Evolutionary conservation across 2,329 filamentous ascomycete genomes (phyloP).

Genomic region (Metarhizium sp.): DNA sequence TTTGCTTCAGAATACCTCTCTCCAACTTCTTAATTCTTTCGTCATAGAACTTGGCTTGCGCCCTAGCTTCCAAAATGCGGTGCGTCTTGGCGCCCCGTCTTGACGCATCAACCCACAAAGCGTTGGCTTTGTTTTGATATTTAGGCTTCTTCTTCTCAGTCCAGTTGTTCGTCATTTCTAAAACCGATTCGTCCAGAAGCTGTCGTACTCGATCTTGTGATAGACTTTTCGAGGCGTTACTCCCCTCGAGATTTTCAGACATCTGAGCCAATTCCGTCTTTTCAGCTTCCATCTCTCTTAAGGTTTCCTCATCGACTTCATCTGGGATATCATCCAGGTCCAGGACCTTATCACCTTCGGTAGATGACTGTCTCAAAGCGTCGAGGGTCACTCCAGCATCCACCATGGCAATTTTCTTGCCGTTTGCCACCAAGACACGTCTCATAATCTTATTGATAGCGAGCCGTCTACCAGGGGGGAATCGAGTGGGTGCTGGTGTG

Average conservation of each 20-base stretch:
- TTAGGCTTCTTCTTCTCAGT: slow-evolving; percentile 45
- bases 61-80: slow-evolving; percentile 35
- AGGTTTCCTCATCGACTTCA: slow-evolving; percentile 43
- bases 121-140: slow-evolving; percentile 45
- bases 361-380: slow-evolving; percentile 5
- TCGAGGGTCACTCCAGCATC: not conserved
- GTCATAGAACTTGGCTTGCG: slow-evolving; percentile 31
- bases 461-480: slow-evolving; percentile 33
- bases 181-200: slow-evolving; percentile 45
- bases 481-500: slow-evolving; percentile 12
- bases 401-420: slow-evolving; percentile 4
- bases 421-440: slow-evolving; percentile 25
- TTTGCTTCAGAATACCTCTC: slow-evolving; percentile 38
- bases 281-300: slow-evolving; percentile 48
- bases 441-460: slow-evolving; percentile 33
- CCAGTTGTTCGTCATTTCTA: slow-evolving; percentile 46
- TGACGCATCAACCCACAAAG: slow-evolving; percentile 51
- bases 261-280: slow-evolving; percentile 6
- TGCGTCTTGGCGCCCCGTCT: slow-evolving; percentile 23
- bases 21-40: slow-evolving; percentile 46
- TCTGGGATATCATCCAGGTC: slow-evolving; percentile 27
- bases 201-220: slow-evolving; percentile 34
- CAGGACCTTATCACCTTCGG: slow-evolving; percentile 30
- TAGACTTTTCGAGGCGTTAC: slow-evolving; percentile 21
- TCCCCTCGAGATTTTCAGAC: not conserved